These are phyloP conservation scores for Myxozyma monticola DNA, from an alignment of 805 yeast species.

Conservation along the genomic window DNA sequence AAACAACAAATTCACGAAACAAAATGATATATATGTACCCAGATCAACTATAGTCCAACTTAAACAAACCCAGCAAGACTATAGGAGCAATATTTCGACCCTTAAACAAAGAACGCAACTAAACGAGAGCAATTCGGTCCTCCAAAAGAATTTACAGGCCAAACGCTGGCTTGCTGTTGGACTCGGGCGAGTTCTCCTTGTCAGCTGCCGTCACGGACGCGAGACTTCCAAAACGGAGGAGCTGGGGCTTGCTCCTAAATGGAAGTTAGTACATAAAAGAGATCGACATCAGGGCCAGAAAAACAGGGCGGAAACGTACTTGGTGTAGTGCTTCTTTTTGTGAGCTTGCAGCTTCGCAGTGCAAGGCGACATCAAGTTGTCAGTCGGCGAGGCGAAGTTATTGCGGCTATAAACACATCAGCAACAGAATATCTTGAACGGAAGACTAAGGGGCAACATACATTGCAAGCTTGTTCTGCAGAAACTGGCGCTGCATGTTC, in stretches of 20 bases:
- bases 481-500: slow-evolving; percentile 20
- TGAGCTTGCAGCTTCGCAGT: slow-evolving; percentile 56
- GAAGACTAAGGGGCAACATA: slow-evolving; percentile 5
- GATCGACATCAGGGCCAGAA: not conserved
- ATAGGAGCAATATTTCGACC: no score
- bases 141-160: not conserved
- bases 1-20: slow-evolving; percentile 1
- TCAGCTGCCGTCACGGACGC: slow-evolving; percentile 1
- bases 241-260: slow-evolving; percentile 28
- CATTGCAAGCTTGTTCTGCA: slow-evolving; percentile 28
- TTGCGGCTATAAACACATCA: slow-evolving; percentile 18
- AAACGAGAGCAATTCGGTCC: no score
- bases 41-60: no score
- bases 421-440: not conserved
- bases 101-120: no score
- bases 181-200: slow-evolving; percentile 16
- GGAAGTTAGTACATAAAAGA: not conserved
- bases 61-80: no score
- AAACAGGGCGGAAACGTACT: slow-evolving; percentile 34
- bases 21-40: no score
- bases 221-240: slow-evolving; percentile 18
- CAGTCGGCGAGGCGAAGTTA: slow-evolving; percentile 56
- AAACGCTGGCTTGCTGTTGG: not conserved
- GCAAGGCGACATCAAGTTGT: slow-evolving; percentile 58
- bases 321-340: slow-evolving; percentile 44